Conservation (phyloP, 2,329 filamentous ascomycete species). For the Purpureocillium takamizusanense region DNA sequence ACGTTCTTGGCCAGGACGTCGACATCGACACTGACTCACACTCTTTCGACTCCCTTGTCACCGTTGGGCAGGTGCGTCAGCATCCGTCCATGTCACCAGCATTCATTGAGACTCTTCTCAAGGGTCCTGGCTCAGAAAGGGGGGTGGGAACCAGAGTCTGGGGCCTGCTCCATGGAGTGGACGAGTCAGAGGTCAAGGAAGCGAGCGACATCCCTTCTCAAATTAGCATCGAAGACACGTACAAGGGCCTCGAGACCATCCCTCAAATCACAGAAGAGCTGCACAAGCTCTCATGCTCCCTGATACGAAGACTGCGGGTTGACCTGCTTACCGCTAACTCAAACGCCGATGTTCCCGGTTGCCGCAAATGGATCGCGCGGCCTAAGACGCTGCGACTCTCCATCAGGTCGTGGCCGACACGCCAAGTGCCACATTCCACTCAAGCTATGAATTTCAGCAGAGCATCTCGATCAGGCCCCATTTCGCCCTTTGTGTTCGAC, state of each 20-base stretch:
- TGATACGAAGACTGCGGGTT: constrained; percentile 68
- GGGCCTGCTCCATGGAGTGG: constrained; percentile 72
- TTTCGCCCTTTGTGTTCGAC: constrained; percentile 68
- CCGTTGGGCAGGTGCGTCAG: constrained; percentile 55
- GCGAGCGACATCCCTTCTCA: constrained; percentile 68
- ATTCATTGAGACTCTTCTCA: constrained; percentile 58
- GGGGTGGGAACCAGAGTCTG: constrained; percentile 68
- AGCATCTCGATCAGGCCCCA: constrained; percentile 63
- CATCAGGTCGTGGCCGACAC: constrained; percentile 49
- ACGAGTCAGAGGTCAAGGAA: constrained; percentile 63
- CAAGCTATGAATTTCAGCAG: constrained; percentile 58
- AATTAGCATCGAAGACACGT: constrained; percentile 93
- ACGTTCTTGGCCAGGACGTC: constrained; percentile 32
- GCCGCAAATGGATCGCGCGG: constrained; percentile 61
- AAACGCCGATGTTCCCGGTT: constrained; percentile 18
- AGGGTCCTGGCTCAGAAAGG: constrained; percentile 59
- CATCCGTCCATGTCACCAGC: constrained; percentile 54
- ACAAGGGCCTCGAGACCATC: constrained; percentile 58
- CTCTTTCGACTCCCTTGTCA: constrained; percentile 38
- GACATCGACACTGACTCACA: constrained; percentile 23
- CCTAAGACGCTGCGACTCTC: constrained; percentile 77
- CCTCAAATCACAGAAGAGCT: constrained; percentile 60
- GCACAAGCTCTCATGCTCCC: constrained; percentile 54
- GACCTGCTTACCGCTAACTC: constrained; percentile 57
- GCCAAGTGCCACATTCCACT: constrained; percentile 30